Conservation (phyloP, 768 basidiomycete genomes). For the Steccherinum ochraceum region DNA sequence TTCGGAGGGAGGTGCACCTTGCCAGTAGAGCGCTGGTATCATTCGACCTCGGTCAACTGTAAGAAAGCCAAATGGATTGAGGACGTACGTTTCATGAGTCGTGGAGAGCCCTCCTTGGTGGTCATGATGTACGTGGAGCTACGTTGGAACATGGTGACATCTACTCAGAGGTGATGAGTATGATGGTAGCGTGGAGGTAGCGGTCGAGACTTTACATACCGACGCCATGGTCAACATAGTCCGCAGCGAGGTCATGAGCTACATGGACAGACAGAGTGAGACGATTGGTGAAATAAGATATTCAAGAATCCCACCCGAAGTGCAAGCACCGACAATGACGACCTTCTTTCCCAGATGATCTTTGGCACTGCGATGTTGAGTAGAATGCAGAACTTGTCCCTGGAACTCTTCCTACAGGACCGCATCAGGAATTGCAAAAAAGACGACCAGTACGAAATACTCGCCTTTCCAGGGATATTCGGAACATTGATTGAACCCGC, state of each 20-base stretch:
- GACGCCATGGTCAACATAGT: conserved; percentile 38
- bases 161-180: conserved; percentile 18
- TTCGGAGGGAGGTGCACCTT: conserved; percentile 41
- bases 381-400: conserved; percentile 58
- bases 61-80: not conserved
- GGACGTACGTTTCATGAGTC: conserved; percentile 22
- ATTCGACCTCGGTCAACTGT: not conserved
- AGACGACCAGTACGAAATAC: no score
- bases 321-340: conserved; percentile 60
- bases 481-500: conserved; percentile 34
- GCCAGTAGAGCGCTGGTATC: conserved; percentile 31
- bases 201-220: conserved; percentile 24
- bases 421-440: not conserved
- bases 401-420: conserved; percentile 47
- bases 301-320: conserved; percentile 38
- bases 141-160: conserved; percentile 56
- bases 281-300: not conserved
- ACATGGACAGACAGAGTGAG: not conserved
- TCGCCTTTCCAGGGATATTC: conserved; percentile 22
- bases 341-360: conserved; percentile 67
- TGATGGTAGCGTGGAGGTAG: not conserved
- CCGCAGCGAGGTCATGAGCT: conserved; percentile 45
- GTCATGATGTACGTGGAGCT: conserved; percentile 43
- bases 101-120: conserved; percentile 29
- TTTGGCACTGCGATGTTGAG: conserved; percentile 43